Evolutionary conservation across 23 red algal genomes (phyloP).

Genomic region (Agarophyton chilense): DNA sequence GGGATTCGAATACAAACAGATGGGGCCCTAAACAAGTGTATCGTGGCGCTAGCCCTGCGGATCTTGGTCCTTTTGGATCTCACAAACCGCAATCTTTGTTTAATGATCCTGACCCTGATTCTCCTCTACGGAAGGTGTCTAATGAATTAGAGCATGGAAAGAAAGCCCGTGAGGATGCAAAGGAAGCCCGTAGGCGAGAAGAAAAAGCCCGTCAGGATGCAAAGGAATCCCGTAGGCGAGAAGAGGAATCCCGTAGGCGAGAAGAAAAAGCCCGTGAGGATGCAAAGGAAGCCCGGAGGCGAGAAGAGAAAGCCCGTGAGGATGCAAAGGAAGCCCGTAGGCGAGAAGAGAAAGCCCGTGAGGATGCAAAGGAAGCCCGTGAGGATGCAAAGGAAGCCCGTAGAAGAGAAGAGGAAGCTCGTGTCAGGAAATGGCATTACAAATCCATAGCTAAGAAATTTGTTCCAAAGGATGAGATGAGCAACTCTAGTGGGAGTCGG

Average conservation of each 20-base stretch:
- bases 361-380: background rate
- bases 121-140: background rate
- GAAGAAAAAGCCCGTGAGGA: no score
- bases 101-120: background rate
- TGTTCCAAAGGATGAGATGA: background rate
- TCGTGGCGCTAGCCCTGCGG: background rate
- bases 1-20: background rate
- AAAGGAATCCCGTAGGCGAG: no score
- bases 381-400: background rate
- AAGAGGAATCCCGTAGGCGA: no score
- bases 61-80: background rate
- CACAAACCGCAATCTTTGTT: background rate
- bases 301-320: background rate
- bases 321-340: background rate
- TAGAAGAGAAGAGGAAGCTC: no score
- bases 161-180: no score
- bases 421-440: background rate
- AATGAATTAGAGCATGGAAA: no score
- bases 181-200: background rate
- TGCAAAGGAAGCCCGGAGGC: no score
- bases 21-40: background rate
- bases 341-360: background rate
- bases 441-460: background rate
- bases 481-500: background rate
- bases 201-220: no score